phyloP scores from a whole-genome alignment of 148 eudicot genomes.

The Spergularia bocconei region DNA sequence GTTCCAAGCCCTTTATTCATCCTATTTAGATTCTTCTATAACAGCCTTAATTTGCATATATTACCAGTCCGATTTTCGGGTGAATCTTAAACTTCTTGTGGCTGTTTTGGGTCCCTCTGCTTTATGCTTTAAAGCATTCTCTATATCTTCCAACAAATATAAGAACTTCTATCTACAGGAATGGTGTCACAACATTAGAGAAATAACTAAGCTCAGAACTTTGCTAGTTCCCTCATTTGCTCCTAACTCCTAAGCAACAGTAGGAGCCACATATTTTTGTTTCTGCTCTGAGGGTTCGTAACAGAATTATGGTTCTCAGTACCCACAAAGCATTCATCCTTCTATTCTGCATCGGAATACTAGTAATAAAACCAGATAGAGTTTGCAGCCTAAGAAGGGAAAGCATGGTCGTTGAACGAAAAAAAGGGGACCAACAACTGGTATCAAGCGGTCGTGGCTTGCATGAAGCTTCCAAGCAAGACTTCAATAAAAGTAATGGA shows the following conservation, averaged over 20 bases:
- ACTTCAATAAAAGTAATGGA: conserved; percentile 29
- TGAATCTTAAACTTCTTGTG: conserved; percentile 66
- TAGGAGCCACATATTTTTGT: conserved; percentile 9
- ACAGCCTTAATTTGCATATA: conserved; percentile 58
- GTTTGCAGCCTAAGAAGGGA: conserved; percentile 42
- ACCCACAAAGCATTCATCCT: conserved; percentile 36
- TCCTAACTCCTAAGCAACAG: conserved; percentile 17
- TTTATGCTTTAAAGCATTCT: conserved; percentile 54
- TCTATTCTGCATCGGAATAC: conserved; percentile 40
- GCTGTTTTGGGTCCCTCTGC: conserved; percentile 55
- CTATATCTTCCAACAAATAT: conserved; percentile 36
- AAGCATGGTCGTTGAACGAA: conserved; percentile 25
- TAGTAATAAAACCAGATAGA: conserved; percentile 39
- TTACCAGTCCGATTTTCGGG: conserved; percentile 40
- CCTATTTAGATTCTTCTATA: conserved; percentile 58
- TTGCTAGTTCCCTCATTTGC: conserved; percentile 34
- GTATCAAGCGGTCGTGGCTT: conserved; percentile 28
- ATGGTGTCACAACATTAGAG: conserved; percentile 37
- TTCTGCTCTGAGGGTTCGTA: conserved; percentile 13
- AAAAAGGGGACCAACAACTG: conserved; percentile 16
- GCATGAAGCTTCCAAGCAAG: conserved; percentile 31
- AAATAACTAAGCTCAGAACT: conserved; percentile 31
- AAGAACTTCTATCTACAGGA: conserved; percentile 44
- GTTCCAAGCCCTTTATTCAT: conserved; percentile 57
- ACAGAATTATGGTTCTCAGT: conserved; percentile 36